Conservation (phyloP, 129 eudicot species). For the Helichrysum umbraculigerum region DNA sequence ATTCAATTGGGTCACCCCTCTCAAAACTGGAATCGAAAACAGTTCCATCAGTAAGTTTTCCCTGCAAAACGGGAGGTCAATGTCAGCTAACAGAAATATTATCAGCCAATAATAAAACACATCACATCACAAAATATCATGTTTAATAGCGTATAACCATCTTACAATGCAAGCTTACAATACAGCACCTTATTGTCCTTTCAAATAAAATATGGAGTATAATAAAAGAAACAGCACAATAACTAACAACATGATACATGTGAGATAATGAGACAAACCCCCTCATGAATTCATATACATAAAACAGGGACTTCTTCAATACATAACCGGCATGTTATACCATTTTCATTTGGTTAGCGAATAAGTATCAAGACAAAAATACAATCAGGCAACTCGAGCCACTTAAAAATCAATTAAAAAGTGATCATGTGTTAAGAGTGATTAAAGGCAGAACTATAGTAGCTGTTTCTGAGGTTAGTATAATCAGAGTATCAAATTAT, state of each 20-base stretch:
- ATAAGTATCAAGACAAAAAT: too few relatives aligned
- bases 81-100: constrained; percentile 1
- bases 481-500: neutral
- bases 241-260: neutral
- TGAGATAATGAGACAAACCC: neutral
- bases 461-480: neutral
- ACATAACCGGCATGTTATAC: neutral
- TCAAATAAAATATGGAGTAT: neutral
- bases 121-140: neutral
- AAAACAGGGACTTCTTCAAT: neutral
- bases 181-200: neutral
- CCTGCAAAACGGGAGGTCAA: constrained; percentile 53
- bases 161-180: neutral
- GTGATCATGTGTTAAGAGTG: neutral
- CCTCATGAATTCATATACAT: neutral
- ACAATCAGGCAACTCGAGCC: neutral
- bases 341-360: neutral
- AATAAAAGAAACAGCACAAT: neutral
- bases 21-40: constrained; percentile 98
- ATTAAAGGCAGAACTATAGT: neutral
- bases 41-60: constrained; percentile 96
- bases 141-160: neutral
- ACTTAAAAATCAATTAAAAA: neutral
- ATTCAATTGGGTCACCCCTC: constrained; percentile 97
- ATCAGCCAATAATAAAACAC: neutral